Percentiles rank a stretch among this genome's conserved stretches.
Conservation (phyloP, 345 rosid species). For the Aethionema arabicum region DNA sequence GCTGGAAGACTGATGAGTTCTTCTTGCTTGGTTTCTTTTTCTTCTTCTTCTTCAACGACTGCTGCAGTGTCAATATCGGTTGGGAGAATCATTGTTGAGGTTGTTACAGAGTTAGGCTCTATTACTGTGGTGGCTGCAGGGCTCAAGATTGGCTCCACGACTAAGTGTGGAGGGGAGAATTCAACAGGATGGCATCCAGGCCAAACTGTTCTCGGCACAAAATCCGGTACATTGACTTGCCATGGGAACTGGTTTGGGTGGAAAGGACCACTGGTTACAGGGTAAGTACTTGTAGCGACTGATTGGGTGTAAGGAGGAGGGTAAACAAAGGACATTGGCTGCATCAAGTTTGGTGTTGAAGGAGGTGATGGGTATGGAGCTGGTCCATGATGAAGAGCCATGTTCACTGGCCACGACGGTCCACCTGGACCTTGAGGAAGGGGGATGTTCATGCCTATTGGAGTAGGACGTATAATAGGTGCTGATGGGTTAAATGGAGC, state of each 20-base stretch:
- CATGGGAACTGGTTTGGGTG: conserved; percentile 87
- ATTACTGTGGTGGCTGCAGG: conserved; percentile 37
- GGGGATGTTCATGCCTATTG: conserved; percentile 58
- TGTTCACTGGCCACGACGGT: conserved; percentile 82
- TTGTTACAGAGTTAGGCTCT: conserved; percentile 36
- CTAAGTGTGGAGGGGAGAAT: conserved; percentile 59
- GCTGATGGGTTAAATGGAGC: conserved; percentile 88
- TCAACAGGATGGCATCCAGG: conserved; percentile 68
- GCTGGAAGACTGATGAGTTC: background rate
- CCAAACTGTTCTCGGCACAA: conserved; percentile 73
- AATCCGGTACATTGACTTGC: conserved; percentile 71
- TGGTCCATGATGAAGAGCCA: conserved; percentile 77
- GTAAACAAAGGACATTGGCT: conserved; percentile 73
- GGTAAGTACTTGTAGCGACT: conserved; percentile 67
- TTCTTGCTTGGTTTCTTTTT: conserved; percentile 40
- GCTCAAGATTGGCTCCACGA: conserved; percentile 54
- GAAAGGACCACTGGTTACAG: conserved; percentile 66
- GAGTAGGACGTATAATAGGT: conserved; percentile 57
- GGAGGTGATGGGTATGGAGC: conserved; percentile 81
- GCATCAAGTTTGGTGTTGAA: conserved; percentile 84
- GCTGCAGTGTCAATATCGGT: conserved; percentile 50
- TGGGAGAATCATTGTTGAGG: conserved; percentile 40
- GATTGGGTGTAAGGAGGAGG: conserved; percentile 75
- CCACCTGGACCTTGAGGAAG: conserved; percentile 55
- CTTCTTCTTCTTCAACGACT: conserved; percentile 42